phyloP scores from a whole-genome alignment of 1,284 basidiomycete species.

The Tilletia walkeri region DNA sequence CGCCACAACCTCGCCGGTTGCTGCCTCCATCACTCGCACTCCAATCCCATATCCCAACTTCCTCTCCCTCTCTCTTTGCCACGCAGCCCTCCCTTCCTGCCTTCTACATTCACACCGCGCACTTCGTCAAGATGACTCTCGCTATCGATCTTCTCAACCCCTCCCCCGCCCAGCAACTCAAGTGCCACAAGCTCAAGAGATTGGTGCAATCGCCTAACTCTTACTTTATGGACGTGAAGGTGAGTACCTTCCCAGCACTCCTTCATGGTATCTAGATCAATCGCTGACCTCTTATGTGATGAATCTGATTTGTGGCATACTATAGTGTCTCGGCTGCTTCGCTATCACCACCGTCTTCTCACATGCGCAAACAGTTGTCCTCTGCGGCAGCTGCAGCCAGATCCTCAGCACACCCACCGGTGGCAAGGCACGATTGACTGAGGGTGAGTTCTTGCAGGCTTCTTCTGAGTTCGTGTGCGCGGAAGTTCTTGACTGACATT shows the following conservation, averaged over 20 bases:
- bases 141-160: conserved; percentile 98
- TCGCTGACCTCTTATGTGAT: too few relatives aligned
- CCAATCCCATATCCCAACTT: too few relatives aligned
- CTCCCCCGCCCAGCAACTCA: conserved; percentile 72
- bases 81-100: too few relatives aligned
- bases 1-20: too few relatives aligned
- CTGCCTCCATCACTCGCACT: too few relatives aligned
- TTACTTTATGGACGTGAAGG: conserved; percentile 19
- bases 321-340: conserved; percentile 97
- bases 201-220: conserved; percentile 77
- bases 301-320: conserved; percentile 52
- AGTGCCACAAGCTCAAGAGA: conserved; percentile 92
- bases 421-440: conserved; percentile 96
- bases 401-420: conserved; percentile 98
- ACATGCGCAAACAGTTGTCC: conserved; percentile 87
- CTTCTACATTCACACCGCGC: too few relatives aligned
- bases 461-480: not conserved
- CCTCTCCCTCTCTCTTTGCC: too few relatives aligned
- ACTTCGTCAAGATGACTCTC: conserved; percentile 70
- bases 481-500: not conserved
- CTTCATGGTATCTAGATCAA: too few relatives aligned
- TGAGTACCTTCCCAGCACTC: not conserved
- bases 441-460: conserved; percentile 67
- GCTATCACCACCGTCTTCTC: conserved; percentile 93
- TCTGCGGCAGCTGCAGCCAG: conserved; percentile 88